These are phyloP conservation scores for Backusella sp. DNA, from an alignment of 192 early-diverging fungal species.

Conservation along the genomic window DNA sequence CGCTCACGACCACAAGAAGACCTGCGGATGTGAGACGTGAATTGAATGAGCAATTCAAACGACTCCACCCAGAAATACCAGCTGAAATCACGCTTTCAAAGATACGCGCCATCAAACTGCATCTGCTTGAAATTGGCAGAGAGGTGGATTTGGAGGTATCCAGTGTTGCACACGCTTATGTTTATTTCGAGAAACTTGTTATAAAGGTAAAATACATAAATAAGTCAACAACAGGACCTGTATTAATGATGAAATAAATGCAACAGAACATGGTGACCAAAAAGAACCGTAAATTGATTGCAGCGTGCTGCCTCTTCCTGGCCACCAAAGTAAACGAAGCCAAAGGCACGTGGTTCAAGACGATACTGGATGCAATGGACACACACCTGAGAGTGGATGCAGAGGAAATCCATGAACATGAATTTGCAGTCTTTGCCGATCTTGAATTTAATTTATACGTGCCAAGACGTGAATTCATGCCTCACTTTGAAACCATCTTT, in stretches of 20 bases:
- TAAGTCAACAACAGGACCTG: neutral
- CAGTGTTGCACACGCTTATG: slow-evolving; percentile 84
- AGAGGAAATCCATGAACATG: slow-evolving; percentile 81
- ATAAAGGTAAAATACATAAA: slow-evolving; percentile 59
- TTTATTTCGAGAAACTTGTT: slow-evolving; percentile 95
- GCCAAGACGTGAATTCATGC: slow-evolving; percentile 84
- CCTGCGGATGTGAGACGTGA: slow-evolving; percentile 86
- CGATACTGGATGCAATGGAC: slow-evolving; percentile 66
- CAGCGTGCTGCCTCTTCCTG: slow-evolving; percentile 76
- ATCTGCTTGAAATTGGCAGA: slow-evolving; percentile 67
- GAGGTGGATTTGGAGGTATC: slow-evolving; percentile 84
- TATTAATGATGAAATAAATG: neutral
- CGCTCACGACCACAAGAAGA: slow-evolving; percentile 11
- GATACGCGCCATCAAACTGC: slow-evolving; percentile 78
- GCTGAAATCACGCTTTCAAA: slow-evolving; percentile 81
- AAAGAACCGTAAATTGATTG: slow-evolving; percentile 71
- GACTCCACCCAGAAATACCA: slow-evolving; percentile 79
- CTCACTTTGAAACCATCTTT: slow-evolving; percentile 88
- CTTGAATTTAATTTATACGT: slow-evolving; percentile 92
- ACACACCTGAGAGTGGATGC: slow-evolving; percentile 71
- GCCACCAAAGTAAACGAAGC: slow-evolving; percentile 89
- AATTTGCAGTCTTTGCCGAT: slow-evolving; percentile 88
- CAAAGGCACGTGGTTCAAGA: slow-evolving; percentile 61
- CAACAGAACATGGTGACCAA: slow-evolving; percentile 62
- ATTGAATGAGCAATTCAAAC: slow-evolving; percentile 82